A percentile compares a stretch with the other conserved stretches of the same genome.
Evolutionary conservation across 176 grass and related monocot species (phyloP).

Genomic region (Leersia perrieri): DNA sequence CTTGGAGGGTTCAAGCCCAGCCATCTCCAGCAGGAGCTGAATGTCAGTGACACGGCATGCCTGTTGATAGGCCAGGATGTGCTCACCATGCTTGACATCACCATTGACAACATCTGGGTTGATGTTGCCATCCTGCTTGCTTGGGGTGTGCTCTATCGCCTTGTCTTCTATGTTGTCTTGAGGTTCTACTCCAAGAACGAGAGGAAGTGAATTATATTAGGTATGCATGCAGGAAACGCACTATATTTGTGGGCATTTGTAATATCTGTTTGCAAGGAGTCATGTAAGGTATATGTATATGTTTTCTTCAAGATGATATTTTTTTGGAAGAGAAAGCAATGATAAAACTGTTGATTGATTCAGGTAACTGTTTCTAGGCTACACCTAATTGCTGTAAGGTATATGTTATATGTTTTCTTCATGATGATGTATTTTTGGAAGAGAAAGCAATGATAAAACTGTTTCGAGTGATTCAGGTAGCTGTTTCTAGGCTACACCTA

Average conservation of each 20-base stretch:
- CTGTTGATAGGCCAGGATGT: constrained; percentile 62
- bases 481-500: neutral
- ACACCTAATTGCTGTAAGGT: neutral
- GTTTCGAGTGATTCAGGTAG: neutral
- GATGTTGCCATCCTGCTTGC: constrained; percentile 71
- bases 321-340: neutral
- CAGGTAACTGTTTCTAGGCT: neutral
- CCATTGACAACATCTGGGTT: constrained; percentile 53
- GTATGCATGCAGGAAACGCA: neutral
- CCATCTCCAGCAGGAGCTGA: constrained; percentile 10
- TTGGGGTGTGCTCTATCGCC: constrained; percentile 80
- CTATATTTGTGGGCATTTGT: neutral
- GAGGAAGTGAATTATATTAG: constrained; percentile 44
- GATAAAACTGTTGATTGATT: neutral
- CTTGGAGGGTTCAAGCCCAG: constrained; percentile 19
- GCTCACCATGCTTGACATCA: constrained; percentile 56
- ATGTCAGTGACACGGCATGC: constrained; percentile 20
- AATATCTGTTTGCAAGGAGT: neutral
- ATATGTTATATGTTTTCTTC: neutral
- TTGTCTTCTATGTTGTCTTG: constrained; percentile 78
- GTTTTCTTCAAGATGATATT: constrained; percentile 22
- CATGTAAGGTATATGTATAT: neutral
- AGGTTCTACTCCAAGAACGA: constrained; percentile 83
- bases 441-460: neutral
- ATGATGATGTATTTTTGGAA: constrained; percentile 15